Conservation (phyloP, 352 stramenopile genomes). For the Pythium plurisporium region DNA sequence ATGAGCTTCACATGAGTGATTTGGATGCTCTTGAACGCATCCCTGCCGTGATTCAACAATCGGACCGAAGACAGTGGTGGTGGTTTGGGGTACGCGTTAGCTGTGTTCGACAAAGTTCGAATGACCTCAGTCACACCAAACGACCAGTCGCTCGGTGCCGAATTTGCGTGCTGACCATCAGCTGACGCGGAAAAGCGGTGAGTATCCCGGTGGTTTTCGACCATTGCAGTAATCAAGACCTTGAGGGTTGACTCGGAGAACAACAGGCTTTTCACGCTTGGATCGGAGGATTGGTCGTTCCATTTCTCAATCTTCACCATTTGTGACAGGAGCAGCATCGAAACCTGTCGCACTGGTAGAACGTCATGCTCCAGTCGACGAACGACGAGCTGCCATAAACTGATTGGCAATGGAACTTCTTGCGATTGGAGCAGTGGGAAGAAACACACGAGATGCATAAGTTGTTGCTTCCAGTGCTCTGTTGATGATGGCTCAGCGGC, state of each 20-base stretch:
- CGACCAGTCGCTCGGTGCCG: constrained; percentile 66
- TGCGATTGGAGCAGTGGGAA: constrained; percentile 57
- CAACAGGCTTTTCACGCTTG: constrained; percentile 27
- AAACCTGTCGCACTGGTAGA: constrained; percentile 56
- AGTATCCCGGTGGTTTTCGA: constrained; percentile 61
- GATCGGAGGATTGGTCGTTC: background rate
- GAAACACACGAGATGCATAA: constrained; percentile 67
- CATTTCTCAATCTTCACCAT: constrained; percentile 47
- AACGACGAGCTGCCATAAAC: constrained; percentile 52
- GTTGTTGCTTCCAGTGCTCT: constrained; percentile 74
- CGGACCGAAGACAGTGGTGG: constrained; percentile 49
- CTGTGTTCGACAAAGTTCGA: constrained; percentile 39
- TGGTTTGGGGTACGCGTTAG: constrained; percentile 43
- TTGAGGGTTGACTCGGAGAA: constrained; percentile 43
- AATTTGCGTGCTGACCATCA: constrained; percentile 63
- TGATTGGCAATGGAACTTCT: constrained; percentile 32
- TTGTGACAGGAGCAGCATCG: constrained; percentile 44
- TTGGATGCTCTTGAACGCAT: constrained; percentile 32
- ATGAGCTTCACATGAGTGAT: constrained; percentile 41
- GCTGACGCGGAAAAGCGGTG: constrained; percentile 58
- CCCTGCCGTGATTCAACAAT: constrained; percentile 43
- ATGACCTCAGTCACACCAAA: constrained; percentile 68
- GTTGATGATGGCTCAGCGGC: constrained; percentile 29
- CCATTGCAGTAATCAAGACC: constrained; percentile 34
- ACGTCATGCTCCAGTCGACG: constrained; percentile 52